A percentile compares a stretch with the other conserved stretches of the same genome.
phyloP scores from a whole-genome alignment of 352 stramenopile genomes.

The Phytopythium montanum region DNA sequence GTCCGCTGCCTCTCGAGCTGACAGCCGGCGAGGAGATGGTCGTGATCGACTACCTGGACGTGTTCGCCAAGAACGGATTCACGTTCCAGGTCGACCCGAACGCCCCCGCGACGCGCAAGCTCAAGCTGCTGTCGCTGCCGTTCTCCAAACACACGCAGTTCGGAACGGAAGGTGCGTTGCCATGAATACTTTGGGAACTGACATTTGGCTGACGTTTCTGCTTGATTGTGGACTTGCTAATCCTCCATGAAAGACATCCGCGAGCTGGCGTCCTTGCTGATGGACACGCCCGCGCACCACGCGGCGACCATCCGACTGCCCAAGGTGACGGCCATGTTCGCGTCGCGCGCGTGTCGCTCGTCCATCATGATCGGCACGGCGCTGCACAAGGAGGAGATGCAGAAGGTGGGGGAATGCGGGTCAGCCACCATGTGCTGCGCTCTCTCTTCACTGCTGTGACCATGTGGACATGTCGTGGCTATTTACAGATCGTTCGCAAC shows the following conservation, averaged over 20 bases:
- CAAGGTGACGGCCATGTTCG: slow-evolving; percentile 96
- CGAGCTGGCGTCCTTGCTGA: slow-evolving; percentile 83
- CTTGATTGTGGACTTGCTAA: background rate
- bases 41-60: slow-evolving; percentile 90
- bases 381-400: slow-evolving; percentile 91
- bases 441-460: background rate
- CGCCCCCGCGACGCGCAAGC: slow-evolving; percentile 44
- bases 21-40: slow-evolving; percentile 92
- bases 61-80: slow-evolving; percentile 97
- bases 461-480: background rate
- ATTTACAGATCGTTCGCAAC: slow-evolving; percentile 79
- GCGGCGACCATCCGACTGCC: slow-evolving; percentile 78
- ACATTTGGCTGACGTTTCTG: background rate
- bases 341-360: slow-evolving; percentile 91
- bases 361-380: slow-evolving; percentile 97
- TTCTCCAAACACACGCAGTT: slow-evolving; percentile 89
- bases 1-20: slow-evolving; percentile 89
- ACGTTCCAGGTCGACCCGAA: slow-evolving; percentile 53
- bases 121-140: slow-evolving; percentile 78
- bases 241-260: slow-evolving; percentile 65
- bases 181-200: background rate
- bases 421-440: background rate
- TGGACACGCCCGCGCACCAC: slow-evolving; percentile 49
- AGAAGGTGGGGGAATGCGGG: slow-evolving; percentile 44
- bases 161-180: slow-evolving; percentile 52